A percentile compares a stretch with the other conserved stretches of the same genome.
Conservation (phyloP, 306 rosid genomes). For the Rubus parviflorus region DNA sequence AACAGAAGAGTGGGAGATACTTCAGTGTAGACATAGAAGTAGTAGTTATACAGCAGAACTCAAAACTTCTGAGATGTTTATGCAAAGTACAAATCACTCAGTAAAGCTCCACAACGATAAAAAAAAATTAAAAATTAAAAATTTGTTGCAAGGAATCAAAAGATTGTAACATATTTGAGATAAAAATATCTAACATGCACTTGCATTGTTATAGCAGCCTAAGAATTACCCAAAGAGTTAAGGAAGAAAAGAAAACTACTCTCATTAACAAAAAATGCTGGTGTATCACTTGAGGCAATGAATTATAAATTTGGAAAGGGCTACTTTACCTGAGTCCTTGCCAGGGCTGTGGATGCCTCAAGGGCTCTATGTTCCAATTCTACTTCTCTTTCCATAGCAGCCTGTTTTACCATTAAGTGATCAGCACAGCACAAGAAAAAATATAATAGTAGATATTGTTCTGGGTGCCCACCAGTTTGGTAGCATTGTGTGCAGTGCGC, state of each 20-base stretch:
- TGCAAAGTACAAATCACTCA: not conserved
- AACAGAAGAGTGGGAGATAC: conserved; percentile 4
- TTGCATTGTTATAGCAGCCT: not conserved
- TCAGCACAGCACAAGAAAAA: conserved; percentile 23
- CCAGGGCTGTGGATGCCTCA: conserved; percentile 91
- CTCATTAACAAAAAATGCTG: not conserved
- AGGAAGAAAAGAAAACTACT: not conserved
- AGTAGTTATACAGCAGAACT: not conserved
- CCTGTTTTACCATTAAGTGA: conserved; percentile 54
- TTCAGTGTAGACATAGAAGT: not conserved
- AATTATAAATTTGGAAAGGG: conserved; percentile 20
- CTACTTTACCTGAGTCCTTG: conserved; percentile 85
- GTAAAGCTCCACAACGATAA: not conserved
- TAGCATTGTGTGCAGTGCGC: conserved; percentile 85
- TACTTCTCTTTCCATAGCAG: conserved; percentile 96
- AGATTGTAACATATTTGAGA: not conserved
- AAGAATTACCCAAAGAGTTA: not conserved
- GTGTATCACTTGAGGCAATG: not conserved
- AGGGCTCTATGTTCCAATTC: conserved; percentile 96
- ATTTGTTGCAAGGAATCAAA: not conserved
- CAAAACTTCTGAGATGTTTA: not conserved
- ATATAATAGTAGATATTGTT: conserved; percentile 12
- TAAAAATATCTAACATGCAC: not conserved
- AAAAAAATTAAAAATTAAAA: too few relatives aligned
- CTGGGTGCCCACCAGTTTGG: conserved; percentile 69